Conservation (phyloP, 345 rosid genomes). For the Arabis alpina region DNA sequence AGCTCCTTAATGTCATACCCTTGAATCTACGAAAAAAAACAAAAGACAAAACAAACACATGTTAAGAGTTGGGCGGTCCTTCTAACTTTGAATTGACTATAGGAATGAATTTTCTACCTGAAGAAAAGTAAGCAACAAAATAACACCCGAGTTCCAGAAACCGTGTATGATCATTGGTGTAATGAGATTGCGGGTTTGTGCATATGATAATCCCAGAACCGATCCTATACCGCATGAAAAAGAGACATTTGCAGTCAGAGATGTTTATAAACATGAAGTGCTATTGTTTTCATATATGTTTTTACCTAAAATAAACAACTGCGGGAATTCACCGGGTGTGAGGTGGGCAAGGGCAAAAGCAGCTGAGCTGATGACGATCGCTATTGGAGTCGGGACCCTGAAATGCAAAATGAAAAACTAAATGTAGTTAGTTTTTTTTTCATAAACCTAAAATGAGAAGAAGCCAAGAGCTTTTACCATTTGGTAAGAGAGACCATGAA, state of each 20-base stretch:
- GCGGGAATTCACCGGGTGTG: slow-evolving; percentile 92
- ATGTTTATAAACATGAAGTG: slow-evolving; percentile 12
- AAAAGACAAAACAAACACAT: slow-evolving; percentile 10
- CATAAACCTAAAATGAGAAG: neutral
- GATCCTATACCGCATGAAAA: slow-evolving; percentile 49
- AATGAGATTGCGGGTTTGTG: slow-evolving; percentile 86
- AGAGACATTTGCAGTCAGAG: neutral
- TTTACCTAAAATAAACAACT: slow-evolving; percentile 79
- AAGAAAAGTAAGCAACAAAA: slow-evolving; percentile 80
- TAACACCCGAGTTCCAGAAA: slow-evolving; percentile 87
- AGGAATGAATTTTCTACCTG: slow-evolving; percentile 54
- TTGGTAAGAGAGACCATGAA: slow-evolving; percentile 91
- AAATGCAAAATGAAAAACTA: neutral
- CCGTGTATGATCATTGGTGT: slow-evolving; percentile 85
- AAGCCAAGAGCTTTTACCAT: slow-evolving; percentile 52
- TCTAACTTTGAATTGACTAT: neutral
- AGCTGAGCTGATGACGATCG: slow-evolving; percentile 83
- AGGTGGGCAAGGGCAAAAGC: slow-evolving; percentile 92
- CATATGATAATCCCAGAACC: slow-evolving; percentile 81
- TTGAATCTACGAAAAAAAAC: slow-evolving; percentile 53
- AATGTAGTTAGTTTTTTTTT: slow-evolving; percentile 17
- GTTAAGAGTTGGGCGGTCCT: neutral
- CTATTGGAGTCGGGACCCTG: slow-evolving; percentile 91
- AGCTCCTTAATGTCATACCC: slow-evolving; percentile 87
- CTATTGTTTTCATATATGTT: slow-evolving; percentile 12